Base-by-base conservation (phyloP, 495 filamentous ascomycete species). In the Collariella sp. region DNA sequence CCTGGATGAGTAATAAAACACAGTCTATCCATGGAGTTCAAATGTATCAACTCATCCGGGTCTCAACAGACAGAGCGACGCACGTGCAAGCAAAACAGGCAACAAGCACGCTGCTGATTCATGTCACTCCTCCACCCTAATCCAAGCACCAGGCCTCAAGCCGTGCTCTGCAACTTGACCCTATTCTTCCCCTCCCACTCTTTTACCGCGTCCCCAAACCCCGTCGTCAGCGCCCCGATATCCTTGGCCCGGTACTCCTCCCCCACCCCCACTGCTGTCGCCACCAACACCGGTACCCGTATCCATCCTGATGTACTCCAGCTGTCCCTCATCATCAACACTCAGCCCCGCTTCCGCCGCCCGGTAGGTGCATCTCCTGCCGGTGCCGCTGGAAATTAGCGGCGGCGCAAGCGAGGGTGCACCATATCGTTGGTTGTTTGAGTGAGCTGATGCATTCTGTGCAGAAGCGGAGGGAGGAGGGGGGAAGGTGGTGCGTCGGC, bases 371-470 rank as follows among this genome's bases (percentile, higher is more conserved):
- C 22, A 71, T 61, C 4, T 50, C 49, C 35, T 72, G 68, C 18
- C 72, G 70, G 50, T 77, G 75, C 1, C 45, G 56, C 38, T 66
- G 66, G 47, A 76, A 73, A 58, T 74, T 66, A 40, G 46, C 46
- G 16, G 58, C 62, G 18, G 71, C 70, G 57, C 75, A 77, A 24
- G 60, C 57, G 11, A 57, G 52, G 19, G 71, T 69, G 56, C 75
- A 77, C 61, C 68, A 77, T 0, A 59, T 20, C 0, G 72, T 67
- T 0, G 64, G 55, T 3, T 62, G 47, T 31, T 68, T 66, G 31
- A 70, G 60, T 2, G 52, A 52, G 33, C 55, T 50, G 9, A 75
- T 54, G 47, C 75, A 77, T 43, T 76, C 72, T 13, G 49, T 61
- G 60, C 75, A 77, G 54, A 74, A 70, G 38, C 59, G 46, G 5